phyloP scores from a whole-genome alignment of 176 grass and related monocot genomes.

The Eragrostis curvula region DNA sequence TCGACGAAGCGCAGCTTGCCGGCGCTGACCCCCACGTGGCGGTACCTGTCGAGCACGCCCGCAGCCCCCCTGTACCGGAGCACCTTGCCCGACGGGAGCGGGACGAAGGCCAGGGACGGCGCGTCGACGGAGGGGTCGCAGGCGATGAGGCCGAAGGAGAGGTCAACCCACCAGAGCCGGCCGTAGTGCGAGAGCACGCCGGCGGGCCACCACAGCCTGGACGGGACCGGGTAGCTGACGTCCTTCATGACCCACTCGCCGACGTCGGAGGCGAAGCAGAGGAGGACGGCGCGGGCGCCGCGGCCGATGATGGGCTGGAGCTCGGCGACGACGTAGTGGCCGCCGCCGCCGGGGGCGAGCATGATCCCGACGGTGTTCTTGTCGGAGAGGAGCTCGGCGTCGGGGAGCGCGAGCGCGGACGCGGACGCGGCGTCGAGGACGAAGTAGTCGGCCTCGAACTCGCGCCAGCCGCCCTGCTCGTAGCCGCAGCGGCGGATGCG shows the following conservation, averaged over 20 bases:
- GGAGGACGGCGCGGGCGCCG: neutral
- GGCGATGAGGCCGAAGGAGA: neutral
- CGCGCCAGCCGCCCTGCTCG: neutral
- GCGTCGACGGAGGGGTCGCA: constrained; percentile 5
- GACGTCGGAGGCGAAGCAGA: constrained; percentile 4
- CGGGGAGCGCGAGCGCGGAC: neutral
- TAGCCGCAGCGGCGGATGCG: neutral
- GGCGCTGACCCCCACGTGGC: constrained; percentile 6
- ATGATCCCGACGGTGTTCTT: no score
- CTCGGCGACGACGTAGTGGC: no score
- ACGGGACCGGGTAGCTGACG: neutral
- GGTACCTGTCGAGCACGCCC: neutral
- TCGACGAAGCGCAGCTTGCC: constrained; percentile 20
- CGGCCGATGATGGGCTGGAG: no score
- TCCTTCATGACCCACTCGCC: neutral
- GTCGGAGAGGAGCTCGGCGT: neutral
- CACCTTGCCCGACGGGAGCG: neutral
- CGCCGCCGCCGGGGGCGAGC: no score
- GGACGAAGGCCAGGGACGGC: neutral
- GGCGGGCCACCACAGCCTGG: neutral
- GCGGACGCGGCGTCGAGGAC: neutral
- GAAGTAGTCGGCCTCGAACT: neutral
- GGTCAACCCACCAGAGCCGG: constrained; percentile 30
- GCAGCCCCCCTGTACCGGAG: neutral
- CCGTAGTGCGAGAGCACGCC: constrained; percentile 3